A percentile compares a stretch with the other conserved stretches of the same genome.
These are phyloP conservation scores for Fusarium oxysporum DNA, from an alignment of 2,329 filamentous ascomycete genomes.

Conservation along the genomic window DNA sequence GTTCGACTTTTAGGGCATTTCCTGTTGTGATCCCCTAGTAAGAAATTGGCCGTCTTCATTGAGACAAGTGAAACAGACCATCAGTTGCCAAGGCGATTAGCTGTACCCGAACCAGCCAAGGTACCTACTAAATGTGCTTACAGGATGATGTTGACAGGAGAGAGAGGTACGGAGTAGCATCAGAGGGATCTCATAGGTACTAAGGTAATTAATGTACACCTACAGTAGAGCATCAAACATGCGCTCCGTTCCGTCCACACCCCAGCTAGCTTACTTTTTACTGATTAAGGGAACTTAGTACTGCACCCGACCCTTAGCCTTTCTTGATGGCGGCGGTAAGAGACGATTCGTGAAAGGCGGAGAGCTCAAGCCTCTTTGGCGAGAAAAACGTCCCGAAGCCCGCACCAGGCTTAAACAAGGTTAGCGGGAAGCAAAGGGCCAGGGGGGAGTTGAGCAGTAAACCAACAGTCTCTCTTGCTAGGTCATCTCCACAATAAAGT, in stretches of 20 bases:
- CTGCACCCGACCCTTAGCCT: conserved; percentile 35
- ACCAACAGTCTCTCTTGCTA: conserved; percentile 27
- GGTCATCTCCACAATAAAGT: conserved; percentile 28
- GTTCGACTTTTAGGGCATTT: conserved; percentile 25
- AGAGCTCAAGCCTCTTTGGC: conserved; percentile 38
- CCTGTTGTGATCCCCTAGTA: conserved; percentile 8
- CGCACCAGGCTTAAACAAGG: conserved; percentile 19
- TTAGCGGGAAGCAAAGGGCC: conserved; percentile 18
- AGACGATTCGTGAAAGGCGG: conserved; percentile 54
- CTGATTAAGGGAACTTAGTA: neutral
- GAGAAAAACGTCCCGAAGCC: conserved; percentile 42
- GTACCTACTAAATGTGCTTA: neutral
- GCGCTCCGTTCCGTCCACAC: conserved; percentile 12
- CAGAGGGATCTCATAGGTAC: neutral
- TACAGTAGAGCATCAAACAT: neutral
- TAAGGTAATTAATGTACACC: neutral
- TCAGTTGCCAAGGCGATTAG: neutral
- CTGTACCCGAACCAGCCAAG: neutral
- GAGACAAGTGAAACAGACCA: neutral
- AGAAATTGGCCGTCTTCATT: neutral
- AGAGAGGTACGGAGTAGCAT: neutral
- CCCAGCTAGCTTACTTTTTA: conserved; percentile 9
- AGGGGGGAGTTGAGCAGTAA: conserved; percentile 29
- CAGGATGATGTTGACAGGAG: neutral
- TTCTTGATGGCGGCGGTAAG: conserved; percentile 52